A percentile compares a stretch with the other conserved stretches of the same genome.
These are phyloP conservation scores for Ophiocordyceps camponoti-rufipedis DNA, from an alignment of 2,329 filamentous ascomycete genomes.

Conservation along the genomic window DNA sequence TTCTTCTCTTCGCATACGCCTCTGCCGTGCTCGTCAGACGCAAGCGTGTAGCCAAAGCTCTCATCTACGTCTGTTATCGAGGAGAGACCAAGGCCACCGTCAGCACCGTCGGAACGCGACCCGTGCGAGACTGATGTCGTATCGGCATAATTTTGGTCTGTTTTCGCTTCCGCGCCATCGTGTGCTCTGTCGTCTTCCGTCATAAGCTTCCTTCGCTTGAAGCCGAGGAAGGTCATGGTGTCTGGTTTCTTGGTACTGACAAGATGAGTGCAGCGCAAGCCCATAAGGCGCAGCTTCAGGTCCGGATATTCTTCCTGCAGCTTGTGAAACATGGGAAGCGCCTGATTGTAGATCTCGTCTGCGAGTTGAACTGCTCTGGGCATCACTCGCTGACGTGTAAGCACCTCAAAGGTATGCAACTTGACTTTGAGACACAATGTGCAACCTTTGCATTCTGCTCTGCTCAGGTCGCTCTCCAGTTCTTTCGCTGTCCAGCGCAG, in stretches of 20 bases:
- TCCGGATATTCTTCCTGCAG: conserved; percentile 67
- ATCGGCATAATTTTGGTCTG: conserved; percentile 29
- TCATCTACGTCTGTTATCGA: not conserved
- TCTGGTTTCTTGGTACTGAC: conserved; percentile 71
- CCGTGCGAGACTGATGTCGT: conserved; percentile 52
- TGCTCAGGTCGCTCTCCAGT: conserved; percentile 66
- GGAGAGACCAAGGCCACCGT: not conserved
- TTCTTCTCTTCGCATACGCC: conserved; percentile 25
- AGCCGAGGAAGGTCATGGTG: conserved; percentile 62
- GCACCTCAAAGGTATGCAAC: conserved; percentile 81
- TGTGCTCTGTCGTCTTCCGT: conserved; percentile 5
- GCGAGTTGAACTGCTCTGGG: conserved; percentile 54
- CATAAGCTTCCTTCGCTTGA: conserved; percentile 18
- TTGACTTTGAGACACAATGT: conserved; percentile 88
- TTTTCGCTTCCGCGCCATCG: conserved; percentile 10
- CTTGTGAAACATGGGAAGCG: conserved; percentile 68
- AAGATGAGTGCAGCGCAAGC: conserved; percentile 72
- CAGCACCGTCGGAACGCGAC: conserved; percentile 15
- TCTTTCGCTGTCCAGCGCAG: conserved; percentile 68
- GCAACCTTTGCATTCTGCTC: conserved; percentile 71
- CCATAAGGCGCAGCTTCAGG: conserved; percentile 72
- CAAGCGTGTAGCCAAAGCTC: not conserved
- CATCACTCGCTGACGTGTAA: conserved; percentile 62
- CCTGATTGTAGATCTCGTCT: conserved; percentile 67
- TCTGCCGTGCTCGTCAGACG: conserved; percentile 23